Evolutionary conservation across 345 rosid species (phyloP), one percentile per base, ranked within the genome.

Genomic region (Brassica carinata): DNA sequence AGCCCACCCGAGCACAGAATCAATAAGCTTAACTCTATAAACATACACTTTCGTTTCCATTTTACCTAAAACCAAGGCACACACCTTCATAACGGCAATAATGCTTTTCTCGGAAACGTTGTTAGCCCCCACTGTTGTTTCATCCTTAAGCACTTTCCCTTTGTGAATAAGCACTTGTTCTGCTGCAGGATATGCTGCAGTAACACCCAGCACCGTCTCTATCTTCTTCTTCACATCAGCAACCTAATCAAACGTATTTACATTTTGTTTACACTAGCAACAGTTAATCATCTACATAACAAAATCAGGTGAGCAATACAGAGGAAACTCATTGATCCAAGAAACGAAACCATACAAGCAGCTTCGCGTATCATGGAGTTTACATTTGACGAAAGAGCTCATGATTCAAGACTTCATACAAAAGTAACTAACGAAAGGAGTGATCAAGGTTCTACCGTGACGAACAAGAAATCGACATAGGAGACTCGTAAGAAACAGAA

Each of bases 61-160:
- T 43, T 43, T 43, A 43, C 51, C 51, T 10, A 43, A 43, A 73
- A 8, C 33, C 27, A 26, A 62, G 48, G 7, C 58, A 53, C 76
- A 74, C 74, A 89, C 98, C 94, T 93, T 69, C 94, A 91, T 93
- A 71, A 93, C 80, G 40, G 86, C 98, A 75, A 91, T 72, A 88
- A 82, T 87, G 76, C 87, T 87, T 77, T 89, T 86, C 83, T 91
- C 97, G n/a, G 79, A 77, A 15, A 93, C 89, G 72, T 86, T 84
- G 71, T 89, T 90, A 43, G 85, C 92, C 13, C 79, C 91, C 77
- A 93, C 33, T 61, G 98, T 93, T 2, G 93, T 88, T 74, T 78
- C 71, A 74, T 93, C 94, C 74, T 84, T 83, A 31, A 93, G 94
- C 55, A 91, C 90, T 75, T 88, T 91, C 55, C 94, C 94, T 76